Conservation (phyloP, 2,329 filamentous ascomycete species). For the Tolypocladium cylindrosporum region DNA sequence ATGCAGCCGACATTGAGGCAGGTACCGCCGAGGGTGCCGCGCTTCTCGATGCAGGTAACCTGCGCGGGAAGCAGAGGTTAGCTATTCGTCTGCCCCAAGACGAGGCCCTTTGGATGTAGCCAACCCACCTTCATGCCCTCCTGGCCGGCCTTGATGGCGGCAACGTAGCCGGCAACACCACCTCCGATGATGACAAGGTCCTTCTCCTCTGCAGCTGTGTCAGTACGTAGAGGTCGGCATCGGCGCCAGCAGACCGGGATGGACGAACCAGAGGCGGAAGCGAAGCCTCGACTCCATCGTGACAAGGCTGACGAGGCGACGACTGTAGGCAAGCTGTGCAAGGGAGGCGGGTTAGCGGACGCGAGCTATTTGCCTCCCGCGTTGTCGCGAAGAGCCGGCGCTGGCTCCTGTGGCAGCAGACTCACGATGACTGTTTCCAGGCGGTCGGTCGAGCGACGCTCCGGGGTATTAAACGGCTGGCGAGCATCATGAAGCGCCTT, state of each 20-base stretch:
- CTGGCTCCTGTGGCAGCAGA: conserved; percentile 4
- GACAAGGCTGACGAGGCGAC: conserved; percentile 33
- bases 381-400: not conserved
- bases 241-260: not conserved
- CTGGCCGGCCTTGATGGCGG: conserved; percentile 97
- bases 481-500: conserved; percentile 40
- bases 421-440: conserved; percentile 45
- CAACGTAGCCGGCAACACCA: conserved; percentile 96
- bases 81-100: not conserved
- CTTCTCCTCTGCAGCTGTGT: conserved; percentile 64
- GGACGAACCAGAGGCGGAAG: conserved; percentile 44
- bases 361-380: not conserved
- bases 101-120: not conserved
- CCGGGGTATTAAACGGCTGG: conserved; percentile 51
- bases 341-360: conserved; percentile 1
- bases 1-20: conserved; percentile 99
- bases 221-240: conserved; percentile 15
- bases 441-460: conserved; percentile 43
- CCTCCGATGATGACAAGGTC: conserved; percentile 97
- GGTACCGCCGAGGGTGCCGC: conserved; percentile 86
- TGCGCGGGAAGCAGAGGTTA: conserved; percentile 23
- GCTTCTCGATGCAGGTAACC: conserved; percentile 98
- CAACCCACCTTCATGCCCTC: conserved; percentile 77
- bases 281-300: conserved; percentile 49
- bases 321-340: conserved; percentile 37